Conservation (phyloP, 306 rosid genomes). For the Urtica urens region DNA sequence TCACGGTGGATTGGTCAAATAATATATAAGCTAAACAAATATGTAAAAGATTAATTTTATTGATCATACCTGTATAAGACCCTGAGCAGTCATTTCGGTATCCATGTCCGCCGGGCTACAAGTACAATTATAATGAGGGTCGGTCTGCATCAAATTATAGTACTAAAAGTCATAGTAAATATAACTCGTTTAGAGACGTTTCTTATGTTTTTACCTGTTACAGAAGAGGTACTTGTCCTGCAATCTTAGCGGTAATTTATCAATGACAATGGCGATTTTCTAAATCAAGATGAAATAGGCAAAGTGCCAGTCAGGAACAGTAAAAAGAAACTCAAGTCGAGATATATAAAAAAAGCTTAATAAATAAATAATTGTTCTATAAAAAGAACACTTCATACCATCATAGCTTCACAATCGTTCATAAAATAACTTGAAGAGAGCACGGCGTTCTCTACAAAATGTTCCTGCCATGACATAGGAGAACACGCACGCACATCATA, state of each 20-base stretch:
- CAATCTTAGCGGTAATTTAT: slow-evolving; percentile 64
- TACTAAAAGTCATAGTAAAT: too few species aligned
- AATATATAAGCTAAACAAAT: slow-evolving; percentile 16
- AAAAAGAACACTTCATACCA: slow-evolving; percentile 40
- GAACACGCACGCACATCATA: slow-evolving; percentile 1
- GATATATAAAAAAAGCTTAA: slow-evolving; percentile 4
- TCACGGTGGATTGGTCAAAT: slow-evolving; percentile 1
- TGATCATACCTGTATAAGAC: slow-evolving; percentile 65
- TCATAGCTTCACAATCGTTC: slow-evolving; percentile 50
- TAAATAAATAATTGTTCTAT: slow-evolving; percentile 11
- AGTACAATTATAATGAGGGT: background rate
- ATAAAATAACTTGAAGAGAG: slow-evolving; percentile 75
- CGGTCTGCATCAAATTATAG: background rate
- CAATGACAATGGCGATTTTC: slow-evolving; percentile 80
- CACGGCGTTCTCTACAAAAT: slow-evolving; percentile 76
- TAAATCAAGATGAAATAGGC: slow-evolving; percentile 23
- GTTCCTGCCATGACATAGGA: slow-evolving; percentile 51
- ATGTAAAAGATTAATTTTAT: slow-evolving; percentile 7
- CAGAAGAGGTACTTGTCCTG: slow-evolving; percentile 78
- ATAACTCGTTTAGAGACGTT: background rate
- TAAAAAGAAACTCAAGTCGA: slow-evolving; percentile 5
- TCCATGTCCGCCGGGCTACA: slow-evolving; percentile 73
- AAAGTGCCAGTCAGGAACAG: slow-evolving; percentile 1
- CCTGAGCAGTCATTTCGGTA: slow-evolving; percentile 76
- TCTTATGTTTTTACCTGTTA: slow-evolving; percentile 53